Evolutionary conservation across 345 rosid species (phyloP).

Genomic region (Iberis pinnata): DNA sequence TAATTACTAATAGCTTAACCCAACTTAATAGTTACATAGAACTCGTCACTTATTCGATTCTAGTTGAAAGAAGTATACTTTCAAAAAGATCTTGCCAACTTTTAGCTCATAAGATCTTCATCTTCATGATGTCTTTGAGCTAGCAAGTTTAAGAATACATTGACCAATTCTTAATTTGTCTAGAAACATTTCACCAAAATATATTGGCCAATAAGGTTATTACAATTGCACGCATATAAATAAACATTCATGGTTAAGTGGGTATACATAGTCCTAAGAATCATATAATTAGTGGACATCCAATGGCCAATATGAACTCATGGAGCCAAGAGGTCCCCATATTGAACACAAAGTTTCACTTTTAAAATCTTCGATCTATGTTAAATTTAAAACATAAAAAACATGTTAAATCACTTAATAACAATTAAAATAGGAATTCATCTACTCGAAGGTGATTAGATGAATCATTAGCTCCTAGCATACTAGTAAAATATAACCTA

Average conservation of each 20-base stretch:
- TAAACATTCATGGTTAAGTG: conserved; percentile 25
- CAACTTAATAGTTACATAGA: no score
- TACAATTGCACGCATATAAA: conserved; percentile 16
- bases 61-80: no score
- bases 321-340: conserved; percentile 30
- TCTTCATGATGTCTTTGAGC: no score
- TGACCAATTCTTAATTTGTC: conserved; percentile 16
- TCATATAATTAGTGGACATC: conserved; percentile 37
- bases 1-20: no score
- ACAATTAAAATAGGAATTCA: conserved; percentile 2
- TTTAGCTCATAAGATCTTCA: no score
- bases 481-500: conserved; percentile 6
- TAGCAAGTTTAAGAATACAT: conserved; percentile 9
- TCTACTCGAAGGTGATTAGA: conserved; percentile 30
- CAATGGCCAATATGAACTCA: conserved; percentile 36
- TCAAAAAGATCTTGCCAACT: no score
- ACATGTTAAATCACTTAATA: not conserved
- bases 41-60: no score
- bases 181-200: conserved; percentile 2
- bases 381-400: not conserved
- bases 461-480: conserved; percentile 22
- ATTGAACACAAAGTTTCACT: conserved; percentile 7
- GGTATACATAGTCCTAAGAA: conserved; percentile 25
- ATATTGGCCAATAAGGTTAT: conserved; percentile 14
- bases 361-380: conserved; percentile 1